These are phyloP conservation scores for Stachybotrys elegans DNA, from an alignment of 2,329 filamentous ascomycete genomes.

Conservation along the genomic window DNA sequence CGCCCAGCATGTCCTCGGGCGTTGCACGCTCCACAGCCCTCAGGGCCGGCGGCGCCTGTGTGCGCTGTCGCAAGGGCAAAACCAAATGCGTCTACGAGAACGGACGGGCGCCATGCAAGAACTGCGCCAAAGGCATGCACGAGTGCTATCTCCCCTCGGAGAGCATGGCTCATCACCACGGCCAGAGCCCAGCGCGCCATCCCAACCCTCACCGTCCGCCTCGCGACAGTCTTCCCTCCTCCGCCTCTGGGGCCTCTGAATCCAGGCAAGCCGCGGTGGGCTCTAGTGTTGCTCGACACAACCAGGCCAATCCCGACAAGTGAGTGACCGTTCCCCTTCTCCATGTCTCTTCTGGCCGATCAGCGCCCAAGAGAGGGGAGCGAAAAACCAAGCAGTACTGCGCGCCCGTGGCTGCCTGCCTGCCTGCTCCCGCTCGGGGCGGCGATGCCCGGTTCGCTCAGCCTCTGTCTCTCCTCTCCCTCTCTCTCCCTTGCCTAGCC, in stretches of 20 bases:
- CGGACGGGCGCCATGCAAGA: slow-evolving; percentile 57
- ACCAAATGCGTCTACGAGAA: slow-evolving; percentile 61
- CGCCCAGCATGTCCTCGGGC: slow-evolving; percentile 36
- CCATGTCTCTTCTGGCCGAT: slow-evolving; percentile 3
- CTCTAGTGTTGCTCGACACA: slow-evolving; percentile 41
- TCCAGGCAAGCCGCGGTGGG: slow-evolving; percentile 37
- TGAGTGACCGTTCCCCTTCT: slow-evolving; percentile 32
- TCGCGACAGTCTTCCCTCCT: slow-evolving; percentile 50
- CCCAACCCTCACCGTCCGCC: slow-evolving; percentile 42
- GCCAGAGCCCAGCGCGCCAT: slow-evolving; percentile 51
- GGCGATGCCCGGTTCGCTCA: not conserved
- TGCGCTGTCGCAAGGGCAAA: slow-evolving; percentile 60
- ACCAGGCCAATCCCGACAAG: slow-evolving; percentile 47
- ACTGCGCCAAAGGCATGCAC: slow-evolving; percentile 60
- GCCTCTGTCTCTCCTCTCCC: not conserved
- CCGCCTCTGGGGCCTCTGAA: slow-evolving; percentile 42
- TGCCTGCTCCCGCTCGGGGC: slow-evolving; percentile 1
- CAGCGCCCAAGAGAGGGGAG: no score
- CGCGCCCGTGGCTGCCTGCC: no score
- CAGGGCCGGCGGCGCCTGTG: slow-evolving; percentile 55
- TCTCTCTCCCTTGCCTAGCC: not conserved
- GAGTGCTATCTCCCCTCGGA: slow-evolving; percentile 59
- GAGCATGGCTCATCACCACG: slow-evolving; percentile 54
- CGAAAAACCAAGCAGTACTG: no score
- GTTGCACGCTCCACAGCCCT: slow-evolving; percentile 54